Evolutionary conservation across 257 asterid species (phyloP), one percentile per base, ranked within the genome.

Genomic region (Petrea volubilis): DNA sequence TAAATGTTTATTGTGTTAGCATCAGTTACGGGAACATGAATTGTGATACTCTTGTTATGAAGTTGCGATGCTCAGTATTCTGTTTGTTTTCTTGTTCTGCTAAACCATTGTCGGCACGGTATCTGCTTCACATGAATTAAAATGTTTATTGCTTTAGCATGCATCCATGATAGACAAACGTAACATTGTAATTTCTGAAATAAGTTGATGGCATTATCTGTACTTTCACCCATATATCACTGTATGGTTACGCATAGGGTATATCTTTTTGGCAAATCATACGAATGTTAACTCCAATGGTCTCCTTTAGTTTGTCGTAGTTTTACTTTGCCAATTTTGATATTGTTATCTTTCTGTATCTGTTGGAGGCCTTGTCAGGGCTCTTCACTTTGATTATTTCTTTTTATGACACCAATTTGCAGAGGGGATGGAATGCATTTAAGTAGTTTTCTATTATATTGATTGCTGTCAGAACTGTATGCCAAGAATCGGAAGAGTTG

Each of bases 351-450:
- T 8, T 15, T 58, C 47, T 59, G 21, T 20, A 46, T 34, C 20
- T 38, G 28, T 21, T 65, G 24, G 56, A 60, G 63, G 67, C 71
- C 59, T 33, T 57, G 47, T 15, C 3, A 31, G 29, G 60, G 15
- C 51, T 20, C 75, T 60, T 15, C n/a, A 14, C 50, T 53, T 71
- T 63, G 21, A 23, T 55, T 60, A 31, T 17, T 40, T 67, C 7
- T 49, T 51, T 43, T 46, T 28, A 38, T 24, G 64, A 23, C 8
- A 58, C 43, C 14, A 23, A 23, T 13, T 44, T 40, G 17, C 76
- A 24, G 27, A 64, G 61, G 33, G 53, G 53, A 60, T 53, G 15
- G 47, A 72, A 41, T 72, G 14, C 27, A 51, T 71, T 25, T 36
- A 60, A 21, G 36, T 60, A n/a, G 34, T 55, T 51, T 44, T 34